A percentile compares a stretch with the other conserved stretches of the same genome.
Conservation (phyloP, 2,329 filamentous ascomycete genomes). For the Aspergillus fischeri region DNA sequence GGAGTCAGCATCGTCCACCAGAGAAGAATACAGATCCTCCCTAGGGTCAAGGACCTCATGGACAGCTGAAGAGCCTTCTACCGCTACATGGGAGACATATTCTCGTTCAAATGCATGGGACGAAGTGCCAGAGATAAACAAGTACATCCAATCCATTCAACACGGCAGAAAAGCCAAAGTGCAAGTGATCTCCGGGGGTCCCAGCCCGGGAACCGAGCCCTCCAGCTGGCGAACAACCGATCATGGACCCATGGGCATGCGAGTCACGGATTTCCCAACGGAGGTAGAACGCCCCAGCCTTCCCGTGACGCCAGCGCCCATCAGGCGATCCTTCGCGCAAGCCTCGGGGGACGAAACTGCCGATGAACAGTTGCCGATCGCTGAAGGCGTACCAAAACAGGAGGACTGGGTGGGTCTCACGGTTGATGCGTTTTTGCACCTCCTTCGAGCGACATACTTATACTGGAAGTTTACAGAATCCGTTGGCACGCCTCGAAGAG, state of each 20-base stretch:
- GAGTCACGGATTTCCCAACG: slow-evolving; percentile 81
- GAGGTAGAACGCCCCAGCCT: slow-evolving; percentile 79
- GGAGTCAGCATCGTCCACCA: slow-evolving; percentile 2
- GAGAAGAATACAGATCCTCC: slow-evolving; percentile 14
- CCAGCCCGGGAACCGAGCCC: slow-evolving; percentile 10
- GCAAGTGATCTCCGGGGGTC: slow-evolving; percentile 33
- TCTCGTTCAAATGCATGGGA: slow-evolving; percentile 89
- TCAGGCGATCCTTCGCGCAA: slow-evolving; percentile 50
- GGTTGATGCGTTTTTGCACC: slow-evolving; percentile 42
- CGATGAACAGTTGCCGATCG: slow-evolving; percentile 58
- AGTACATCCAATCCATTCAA: slow-evolving; percentile 75
- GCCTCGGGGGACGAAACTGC: slow-evolving; percentile 43
- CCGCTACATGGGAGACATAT: slow-evolving; percentile 69
- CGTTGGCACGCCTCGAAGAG: slow-evolving; percentile 64
- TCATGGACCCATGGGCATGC: slow-evolving; percentile 49
- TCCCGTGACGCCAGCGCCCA: slow-evolving; percentile 82
- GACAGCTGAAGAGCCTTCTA: slow-evolving; percentile 25
- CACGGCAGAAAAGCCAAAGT: slow-evolving; percentile 54
- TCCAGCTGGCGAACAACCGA: slow-evolving; percentile 15
- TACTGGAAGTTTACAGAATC: slow-evolving; percentile 59
- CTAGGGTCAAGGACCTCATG: slow-evolving; percentile 8
- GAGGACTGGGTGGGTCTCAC: slow-evolving; percentile 85
- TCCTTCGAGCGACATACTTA: slow-evolving; percentile 43
- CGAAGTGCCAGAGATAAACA: slow-evolving; percentile 78
- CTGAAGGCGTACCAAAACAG: slow-evolving; percentile 81